Base-by-base conservation (phyloP, 306 rosid genomes). In the Dryas octopetala region DNA sequence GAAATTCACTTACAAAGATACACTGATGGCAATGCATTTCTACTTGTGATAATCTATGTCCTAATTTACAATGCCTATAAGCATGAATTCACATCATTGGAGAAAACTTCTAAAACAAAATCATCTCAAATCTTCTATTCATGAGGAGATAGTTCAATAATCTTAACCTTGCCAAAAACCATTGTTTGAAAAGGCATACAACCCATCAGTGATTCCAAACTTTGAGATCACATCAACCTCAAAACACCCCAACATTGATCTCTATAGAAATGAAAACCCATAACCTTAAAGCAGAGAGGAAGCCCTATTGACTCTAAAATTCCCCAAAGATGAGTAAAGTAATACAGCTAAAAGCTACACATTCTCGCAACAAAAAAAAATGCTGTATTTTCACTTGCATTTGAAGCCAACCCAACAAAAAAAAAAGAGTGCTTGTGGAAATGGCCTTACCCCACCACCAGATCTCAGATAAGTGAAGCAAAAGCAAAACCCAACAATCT, bases 381-480 rank as follows among this genome's bases (percentile, higher is more conserved):
- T 73, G 76, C 57, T 76, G 57, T 53, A 63, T 64, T 85, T 62
- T 81, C 82, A 78, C 76, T 83, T 74, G 78, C 88, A 88, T 85
- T 82, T 77, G 80, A 88, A 74, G 87, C 74, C 82, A 86, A 66
- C 51, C 80, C 38, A 32, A 32, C 38, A 32, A 32, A 32, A 32
- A 69, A 44, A 70, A 67, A 32, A 68, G 58, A 76, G 54, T 40
- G 55, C 49, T 64, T 28, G 69, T 14, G 51, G 73, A 79, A 70
- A 74, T 64, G 81, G 43, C 65, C 83, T 86, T 85, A 86, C 85
- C 83, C 95, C 85, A 82, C 95, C 85, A 82, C 85, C 78, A 86
- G 97, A 95, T 90, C 98, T 90, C 81, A 85, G 86, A 86, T 87
- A 74, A 82, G 91, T 78, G 79, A 84, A 67, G 64, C 77, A 78